These are phyloP conservation scores for Bipolaris bicolor DNA, from an alignment of 2,329 filamentous ascomycete genomes.

Conservation along the genomic window DNA sequence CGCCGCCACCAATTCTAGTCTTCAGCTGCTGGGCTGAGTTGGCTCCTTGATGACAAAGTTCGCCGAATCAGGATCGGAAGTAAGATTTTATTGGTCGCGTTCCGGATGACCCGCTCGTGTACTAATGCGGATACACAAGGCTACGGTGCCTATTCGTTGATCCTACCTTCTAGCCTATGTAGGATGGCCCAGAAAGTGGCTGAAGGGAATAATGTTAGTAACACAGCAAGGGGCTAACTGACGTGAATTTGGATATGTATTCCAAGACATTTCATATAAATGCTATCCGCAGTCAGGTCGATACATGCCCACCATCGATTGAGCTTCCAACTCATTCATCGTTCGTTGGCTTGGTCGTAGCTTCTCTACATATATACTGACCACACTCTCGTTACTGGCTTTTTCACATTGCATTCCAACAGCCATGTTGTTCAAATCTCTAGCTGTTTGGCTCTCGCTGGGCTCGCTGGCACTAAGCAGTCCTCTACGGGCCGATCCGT, in stretches of 20 bases:
- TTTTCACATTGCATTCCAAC: conserved; percentile 15
- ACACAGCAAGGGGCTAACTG: conserved; percentile 7
- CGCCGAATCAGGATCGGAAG: conserved; percentile 1
- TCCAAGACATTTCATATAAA: conserved; percentile 25
- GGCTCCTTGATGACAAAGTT: not conserved
- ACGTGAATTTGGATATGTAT: not conserved
- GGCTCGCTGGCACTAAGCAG: conserved; percentile 37
- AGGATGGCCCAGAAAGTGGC: not conserved
- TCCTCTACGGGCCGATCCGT: conserved; percentile 26
- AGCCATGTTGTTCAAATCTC: conserved; percentile 33
- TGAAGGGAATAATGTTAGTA: conserved; percentile 9
- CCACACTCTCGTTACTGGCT: conserved; percentile 9
- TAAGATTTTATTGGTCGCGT: not conserved
- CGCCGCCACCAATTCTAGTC: conserved; percentile 5
- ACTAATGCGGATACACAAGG: not conserved
- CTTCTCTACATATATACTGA: conserved; percentile 18
- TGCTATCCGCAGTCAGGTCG: conserved; percentile 9
- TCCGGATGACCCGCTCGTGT: not conserved
- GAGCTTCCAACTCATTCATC: conserved; percentile 8
- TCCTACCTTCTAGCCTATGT: conserved; percentile 4
- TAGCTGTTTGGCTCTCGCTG: conserved; percentile 35
- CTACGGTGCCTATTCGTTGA: conserved; percentile 2
- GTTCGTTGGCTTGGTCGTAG: conserved; percentile 19
- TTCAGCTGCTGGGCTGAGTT: conserved; percentile 19
- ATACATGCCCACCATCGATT: conserved; percentile 15